Evolutionary conservation across 768 basidiomycete species (phyloP), one percentile per base, ranked within the genome.

Genomic region (Leccinum incarnatum): DNA sequence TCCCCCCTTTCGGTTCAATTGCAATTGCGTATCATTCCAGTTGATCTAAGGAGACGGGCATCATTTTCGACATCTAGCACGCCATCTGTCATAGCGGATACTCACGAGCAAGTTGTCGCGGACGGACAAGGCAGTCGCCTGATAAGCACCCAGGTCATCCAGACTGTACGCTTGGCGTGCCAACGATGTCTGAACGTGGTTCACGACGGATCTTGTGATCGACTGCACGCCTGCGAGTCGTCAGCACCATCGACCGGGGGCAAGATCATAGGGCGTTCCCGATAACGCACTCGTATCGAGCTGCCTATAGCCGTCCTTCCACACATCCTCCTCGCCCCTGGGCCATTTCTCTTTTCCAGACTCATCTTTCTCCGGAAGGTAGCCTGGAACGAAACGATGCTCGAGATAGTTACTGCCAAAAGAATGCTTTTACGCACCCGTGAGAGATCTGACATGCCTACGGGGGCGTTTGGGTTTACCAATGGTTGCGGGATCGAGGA

Each of bases 121-220:
- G 52, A 89, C 89, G 48, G 92, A 87, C 36, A 96, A 75, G 4
- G 96, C 94, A 15, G 91, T 83, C 4, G 95, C 95, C 72, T 96
- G 93, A 77, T 97, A 98, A 40, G 93, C 91, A 49, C 93, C 91
- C 36, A 93, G 75, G 72, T 89, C 76, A 71, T 91, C 89, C 53
- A 96, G 79, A 71, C 93, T 98, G 79, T 91, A 92, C 2, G 94
- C 83, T 71, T 95, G 93, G 50, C 95, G 87, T 5, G 93, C 93
- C 51, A 99, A 80, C 15, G 93, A 91, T 0, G 95, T 91, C 69
- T 93, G 91, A 23, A 92, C 89, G 68, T 93, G 91, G 67, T 83
- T 83, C 47, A 93, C 88, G 65, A 94, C 79, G 27, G 88, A 88
- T 68, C 81, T 86, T 9, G 88, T 87, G 71, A 93, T 84, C 12